Conservation (phyloP, 2,329 filamentous ascomycete genomes). For the Aspergillus vadensis region DNA sequence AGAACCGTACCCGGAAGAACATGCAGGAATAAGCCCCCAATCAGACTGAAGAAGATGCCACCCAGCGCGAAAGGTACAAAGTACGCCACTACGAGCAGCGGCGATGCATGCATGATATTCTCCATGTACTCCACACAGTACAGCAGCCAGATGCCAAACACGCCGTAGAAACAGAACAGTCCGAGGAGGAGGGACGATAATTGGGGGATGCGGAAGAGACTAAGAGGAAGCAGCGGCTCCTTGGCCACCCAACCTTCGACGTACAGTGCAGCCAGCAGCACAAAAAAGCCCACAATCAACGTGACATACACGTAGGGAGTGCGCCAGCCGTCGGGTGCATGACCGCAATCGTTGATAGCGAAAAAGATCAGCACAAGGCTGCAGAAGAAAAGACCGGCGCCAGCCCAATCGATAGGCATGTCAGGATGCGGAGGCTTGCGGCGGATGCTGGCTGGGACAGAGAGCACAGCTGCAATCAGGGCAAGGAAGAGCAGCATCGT, state of each 20-base stretch:
- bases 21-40: constrained; percentile 69
- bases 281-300: constrained; percentile 63
- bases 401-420: constrained; percentile 69
- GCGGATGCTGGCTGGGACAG: constrained; percentile 36
- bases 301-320: constrained; percentile 71
- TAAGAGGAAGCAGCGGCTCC: constrained; percentile 68
- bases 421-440: constrained; percentile 11
- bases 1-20: constrained; percentile 64
- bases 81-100: constrained; percentile 68
- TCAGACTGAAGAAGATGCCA: constrained; percentile 64
- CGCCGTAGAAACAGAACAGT: constrained; percentile 68
- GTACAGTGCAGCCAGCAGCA: constrained; percentile 65
- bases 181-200: constrained; percentile 65
- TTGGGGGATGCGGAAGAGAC: constrained; percentile 68
- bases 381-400: constrained; percentile 61
- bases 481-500: constrained; percentile 47
- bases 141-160: constrained; percentile 68
- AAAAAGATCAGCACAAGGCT: constrained; percentile 72
- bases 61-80: constrained; percentile 68
- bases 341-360: constrained; percentile 71
- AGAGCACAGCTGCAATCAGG: constrained; percentile 47
- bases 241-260: constrained; percentile 71
- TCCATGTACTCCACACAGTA: constrained; percentile 70
- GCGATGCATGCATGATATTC: constrained; percentile 59
- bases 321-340: constrained; percentile 69